Evolutionary conservation across 2,329 filamentous ascomycete species (phyloP), one percentile per base, ranked within the genome.

Genomic region (Stylonectria norvegica): DNA sequence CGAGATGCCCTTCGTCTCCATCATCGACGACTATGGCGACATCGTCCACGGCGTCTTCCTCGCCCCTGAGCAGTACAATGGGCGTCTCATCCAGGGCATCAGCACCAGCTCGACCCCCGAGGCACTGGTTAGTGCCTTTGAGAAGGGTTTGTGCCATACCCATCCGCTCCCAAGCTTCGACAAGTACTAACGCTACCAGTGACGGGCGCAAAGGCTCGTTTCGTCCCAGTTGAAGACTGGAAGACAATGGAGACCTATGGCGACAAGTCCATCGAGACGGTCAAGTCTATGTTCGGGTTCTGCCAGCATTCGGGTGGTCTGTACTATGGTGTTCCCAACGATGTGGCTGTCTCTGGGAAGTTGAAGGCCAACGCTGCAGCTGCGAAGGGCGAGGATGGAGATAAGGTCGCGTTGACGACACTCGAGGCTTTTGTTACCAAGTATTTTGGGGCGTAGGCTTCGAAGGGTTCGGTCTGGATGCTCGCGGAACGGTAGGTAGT

Each of bases 1-100:
- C 2, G 42, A 57, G 34, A 53, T 69, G 0, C 68, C 66, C 0
- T 69, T 64, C 45, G 58, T 72, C 17, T 55, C 58, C 18, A 63
- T 71, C 3, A 47, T 43, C 0, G 60, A 67, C 22, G 69, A 73
- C 49, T 72, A 61, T 40, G 70, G 69, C 4, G 70, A 72, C 37
- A 58, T 72, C 14, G 63, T 72, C 9, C 69, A 73, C 19, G 69
- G 68, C 3, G 55, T 70, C 4, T 65, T 72, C 14, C 56, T 72
- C 6, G 56, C 62, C 10, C 68, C 68, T 0, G 54, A 55, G 31
- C 57, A 58, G 27, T 67, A 64, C 53, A 61, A 62, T 43, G 60
- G 63, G 2, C 49, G 46, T 4, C 48, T 67, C 1, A 46, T 70
- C 0, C 68, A 70, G 11, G 66, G 58, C 1, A 53, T 65, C 29